Percentiles rank a stretch among this genome's conserved stretches.
phyloP scores from a whole-genome alignment of 176 grass and related monocot genomes.

The Zizania latifolia region DNA sequence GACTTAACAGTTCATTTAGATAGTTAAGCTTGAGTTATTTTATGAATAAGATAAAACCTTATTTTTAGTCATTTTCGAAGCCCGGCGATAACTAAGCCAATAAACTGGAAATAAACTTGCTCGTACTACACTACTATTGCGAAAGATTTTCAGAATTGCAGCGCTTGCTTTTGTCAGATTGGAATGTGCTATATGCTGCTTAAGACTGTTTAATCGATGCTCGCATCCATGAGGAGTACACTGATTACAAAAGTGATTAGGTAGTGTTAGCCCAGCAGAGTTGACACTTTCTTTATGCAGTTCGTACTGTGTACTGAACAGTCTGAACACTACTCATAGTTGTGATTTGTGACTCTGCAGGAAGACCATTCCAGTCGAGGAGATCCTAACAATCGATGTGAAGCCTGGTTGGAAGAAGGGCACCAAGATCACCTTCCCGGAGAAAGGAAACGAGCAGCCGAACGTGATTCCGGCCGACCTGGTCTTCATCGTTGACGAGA shows the following conservation, averaged over 20 bases:
- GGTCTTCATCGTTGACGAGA: conserved; percentile 89
- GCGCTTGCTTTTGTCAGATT: neutral
- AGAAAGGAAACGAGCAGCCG: conserved; percentile 83
- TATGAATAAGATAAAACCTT: too few species aligned
- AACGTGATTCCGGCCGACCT: conserved; percentile 61
- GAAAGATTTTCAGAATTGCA: too few species aligned
- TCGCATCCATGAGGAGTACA: too few species aligned
- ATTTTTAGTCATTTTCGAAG: too few species aligned
- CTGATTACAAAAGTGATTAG: too few species aligned
- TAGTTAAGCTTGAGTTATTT: too few species aligned
- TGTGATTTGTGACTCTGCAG: conserved; percentile 30
- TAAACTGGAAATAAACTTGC: too few species aligned
- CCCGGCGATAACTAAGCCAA: too few species aligned
- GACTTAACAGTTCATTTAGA: too few species aligned
- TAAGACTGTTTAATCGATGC: neutral
- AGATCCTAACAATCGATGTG: conserved; percentile 85
- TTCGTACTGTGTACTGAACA: conserved; percentile 1
- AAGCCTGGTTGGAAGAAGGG: conserved; percentile 99
- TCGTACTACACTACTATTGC: too few species aligned
- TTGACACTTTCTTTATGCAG: neutral
- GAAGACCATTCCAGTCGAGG: conserved; percentile 66
- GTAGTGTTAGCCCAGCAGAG: too few species aligned
- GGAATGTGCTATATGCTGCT: neutral
- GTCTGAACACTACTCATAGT: too few species aligned
- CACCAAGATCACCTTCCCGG: conserved; percentile 93